phyloP scores from a whole-genome alignment of 495 filamentous ascomycete species.

The Cercophora samala region DNA sequence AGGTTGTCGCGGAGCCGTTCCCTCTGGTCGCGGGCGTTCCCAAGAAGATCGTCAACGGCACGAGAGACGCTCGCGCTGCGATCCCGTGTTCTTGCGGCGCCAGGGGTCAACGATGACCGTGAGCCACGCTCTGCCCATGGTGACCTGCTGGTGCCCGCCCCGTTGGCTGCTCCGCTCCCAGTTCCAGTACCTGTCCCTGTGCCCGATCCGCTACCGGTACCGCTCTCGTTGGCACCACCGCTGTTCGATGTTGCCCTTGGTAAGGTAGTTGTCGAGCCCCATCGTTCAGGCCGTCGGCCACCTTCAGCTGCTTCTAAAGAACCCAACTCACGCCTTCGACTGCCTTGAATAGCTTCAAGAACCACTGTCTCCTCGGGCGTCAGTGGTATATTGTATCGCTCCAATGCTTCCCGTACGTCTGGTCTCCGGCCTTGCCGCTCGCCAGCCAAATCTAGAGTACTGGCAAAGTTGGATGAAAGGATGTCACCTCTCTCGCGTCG shows the following conservation, averaged over 20 bases:
- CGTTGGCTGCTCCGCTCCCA: not conserved
- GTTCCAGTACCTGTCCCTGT: not conserved
- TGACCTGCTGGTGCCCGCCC: not conserved
- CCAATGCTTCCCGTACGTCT: conserved; percentile 26
- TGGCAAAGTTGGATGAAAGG: conserved; percentile 19
- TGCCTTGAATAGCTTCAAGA: conserved; percentile 46
- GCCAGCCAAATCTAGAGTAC: conserved; percentile 19
- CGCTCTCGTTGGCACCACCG: not conserved
- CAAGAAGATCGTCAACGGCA: conserved; percentile 27
- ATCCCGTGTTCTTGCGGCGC: conserved; percentile 19
- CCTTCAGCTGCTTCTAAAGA: conserved; percentile 30
- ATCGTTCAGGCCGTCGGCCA: conserved; percentile 11
- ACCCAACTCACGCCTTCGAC: conserved; percentile 36
- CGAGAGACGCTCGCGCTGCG: conserved; percentile 26
- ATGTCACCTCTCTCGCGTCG: conserved; percentile 17
- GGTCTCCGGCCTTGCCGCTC: conserved; percentile 18
- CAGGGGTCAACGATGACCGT: conserved; percentile 6
- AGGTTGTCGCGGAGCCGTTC: conserved; percentile 22
- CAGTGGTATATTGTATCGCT: conserved; percentile 38
- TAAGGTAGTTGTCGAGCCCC: conserved; percentile 11
- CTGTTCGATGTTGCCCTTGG: conserved; percentile 9
- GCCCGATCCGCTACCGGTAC: conserved; percentile 9
- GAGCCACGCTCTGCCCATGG: conserved; percentile 15
- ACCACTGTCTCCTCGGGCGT: conserved; percentile 47
- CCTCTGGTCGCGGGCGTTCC: conserved; percentile 29